Evolutionary conservation across 345 rosid genomes (phyloP).

Genomic region (Melaleuca alternifolia): DNA sequence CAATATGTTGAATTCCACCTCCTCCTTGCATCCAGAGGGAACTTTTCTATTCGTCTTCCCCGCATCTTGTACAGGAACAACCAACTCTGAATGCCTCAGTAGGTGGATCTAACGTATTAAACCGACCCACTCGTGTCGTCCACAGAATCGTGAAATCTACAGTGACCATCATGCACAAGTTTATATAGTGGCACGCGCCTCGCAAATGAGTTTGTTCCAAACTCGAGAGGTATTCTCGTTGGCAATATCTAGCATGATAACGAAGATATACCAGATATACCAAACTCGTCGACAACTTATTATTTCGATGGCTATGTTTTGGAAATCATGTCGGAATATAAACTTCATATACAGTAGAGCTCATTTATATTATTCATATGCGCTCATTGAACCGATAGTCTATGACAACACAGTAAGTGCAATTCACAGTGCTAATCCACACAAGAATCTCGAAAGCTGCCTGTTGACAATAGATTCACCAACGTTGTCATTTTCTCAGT

Average conservation of each 20-base stretch:
- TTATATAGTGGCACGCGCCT: not conserved
- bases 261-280: rapidly evolving
- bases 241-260: too few relatives aligned
- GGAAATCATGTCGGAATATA: not conserved
- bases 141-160: not conserved
- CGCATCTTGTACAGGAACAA: not conserved
- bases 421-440: rapidly evolving
- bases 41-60: not conserved
- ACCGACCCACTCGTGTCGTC: not conserved
- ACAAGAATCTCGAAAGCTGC: not conserved
- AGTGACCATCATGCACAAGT: not conserved
- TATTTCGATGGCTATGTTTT: not conserved
- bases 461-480: not conserved
- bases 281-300: not conserved
- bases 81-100: not conserved
- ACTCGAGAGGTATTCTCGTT: too few relatives aligned
- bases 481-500: rapidly evolving
- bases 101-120: not conserved
- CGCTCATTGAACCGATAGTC: not conserved
- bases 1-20: not conserved
- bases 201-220: not conserved
- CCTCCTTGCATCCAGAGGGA: not conserved
- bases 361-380: not conserved
- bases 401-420: rapidly evolving
- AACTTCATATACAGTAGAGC: not conserved